A percentile compares a stretch with the other conserved stretches of the same genome.
Conservation (phyloP, 345 rosid genomes). For the Syzygium grande region DNA sequence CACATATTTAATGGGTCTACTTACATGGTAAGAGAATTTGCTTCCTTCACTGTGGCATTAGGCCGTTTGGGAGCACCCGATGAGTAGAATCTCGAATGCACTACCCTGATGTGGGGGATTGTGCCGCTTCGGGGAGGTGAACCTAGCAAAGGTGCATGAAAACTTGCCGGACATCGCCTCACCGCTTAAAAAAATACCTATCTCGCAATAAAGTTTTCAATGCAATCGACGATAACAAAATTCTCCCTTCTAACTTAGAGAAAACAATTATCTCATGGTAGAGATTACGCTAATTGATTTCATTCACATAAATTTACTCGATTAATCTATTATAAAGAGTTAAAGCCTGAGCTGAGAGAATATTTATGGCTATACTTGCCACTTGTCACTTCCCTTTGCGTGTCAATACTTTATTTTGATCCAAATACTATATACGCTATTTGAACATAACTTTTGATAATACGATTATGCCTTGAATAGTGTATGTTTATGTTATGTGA, state of each 20-base stretch:
- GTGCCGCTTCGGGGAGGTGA: too few relatives aligned
- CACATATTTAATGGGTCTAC: background rate
- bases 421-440: background rate
- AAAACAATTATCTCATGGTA: background rate
- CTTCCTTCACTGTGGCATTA: fast-evolving
- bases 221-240: too few relatives aligned
- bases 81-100: too few relatives aligned
- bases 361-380: background rate
- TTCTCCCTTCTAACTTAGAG: background rate
- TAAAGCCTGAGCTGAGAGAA: fast-evolving
- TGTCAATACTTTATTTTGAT: too few relatives aligned
- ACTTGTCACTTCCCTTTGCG: background rate
- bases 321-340: background rate
- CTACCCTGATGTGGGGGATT: too few relatives aligned
- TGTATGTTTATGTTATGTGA: background rate
- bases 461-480: background rate
- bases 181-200: too few relatives aligned
- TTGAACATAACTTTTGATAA: background rate
- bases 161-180: fast-evolving
- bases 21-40: background rate
- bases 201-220: too few relatives aligned
- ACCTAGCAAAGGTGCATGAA: fast-evolving
- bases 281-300: too few relatives aligned
- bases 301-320: too few relatives aligned
- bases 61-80: too few relatives aligned